phyloP scores from a whole-genome alignment of 23 red algal genomes.

The Gracilariopsis chorda region DNA sequence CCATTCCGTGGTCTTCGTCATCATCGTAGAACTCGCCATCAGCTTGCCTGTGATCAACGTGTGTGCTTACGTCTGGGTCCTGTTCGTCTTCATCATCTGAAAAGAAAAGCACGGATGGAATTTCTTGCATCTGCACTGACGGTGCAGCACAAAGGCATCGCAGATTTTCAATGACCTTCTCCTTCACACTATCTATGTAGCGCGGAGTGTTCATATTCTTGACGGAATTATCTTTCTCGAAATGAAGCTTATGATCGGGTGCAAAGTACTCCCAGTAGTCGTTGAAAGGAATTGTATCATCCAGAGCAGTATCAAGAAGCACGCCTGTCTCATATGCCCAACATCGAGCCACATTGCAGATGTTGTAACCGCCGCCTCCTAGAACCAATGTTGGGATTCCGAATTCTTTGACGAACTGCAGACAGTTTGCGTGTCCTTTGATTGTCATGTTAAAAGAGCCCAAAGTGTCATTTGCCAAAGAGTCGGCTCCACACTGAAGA shows the following conservation, averaged over 20 bases:
- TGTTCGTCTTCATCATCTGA: conserved; percentile 36
- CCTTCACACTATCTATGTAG: conserved; percentile 41
- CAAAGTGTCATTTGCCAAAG: conserved; percentile 36
- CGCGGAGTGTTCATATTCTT: conserved; percentile 22
- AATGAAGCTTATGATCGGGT: conserved; percentile 48
- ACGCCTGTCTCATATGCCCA: conserved; percentile 61
- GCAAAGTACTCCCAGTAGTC: conserved; percentile 77
- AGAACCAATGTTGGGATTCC: conserved; percentile 63
- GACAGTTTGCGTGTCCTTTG: conserved; percentile 55
- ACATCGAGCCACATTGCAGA: conserved; percentile 68
- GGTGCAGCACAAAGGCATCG: conserved; percentile 26
- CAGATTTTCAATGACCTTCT: conserved; percentile 53
- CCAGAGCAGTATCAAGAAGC: conserved; percentile 20
- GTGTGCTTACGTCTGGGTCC: background rate
- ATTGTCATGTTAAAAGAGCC: conserved; percentile 65
- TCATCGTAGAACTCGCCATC: conserved; percentile 20
- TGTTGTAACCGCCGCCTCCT: conserved; percentile 75
- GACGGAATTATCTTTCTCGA: conserved; percentile 5
- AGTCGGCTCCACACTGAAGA: conserved; percentile 63
- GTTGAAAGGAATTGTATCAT: conserved; percentile 59
- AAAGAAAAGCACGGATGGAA: conserved; percentile 37
- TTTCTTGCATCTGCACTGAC: conserved; percentile 57
- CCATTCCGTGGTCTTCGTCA: background rate
- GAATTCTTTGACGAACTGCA: conserved; percentile 41
- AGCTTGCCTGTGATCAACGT: background rate